Evolutionary conservation across 2,329 filamentous ascomycete species (phyloP).

Genomic region (Penicillium vulpinum): DNA sequence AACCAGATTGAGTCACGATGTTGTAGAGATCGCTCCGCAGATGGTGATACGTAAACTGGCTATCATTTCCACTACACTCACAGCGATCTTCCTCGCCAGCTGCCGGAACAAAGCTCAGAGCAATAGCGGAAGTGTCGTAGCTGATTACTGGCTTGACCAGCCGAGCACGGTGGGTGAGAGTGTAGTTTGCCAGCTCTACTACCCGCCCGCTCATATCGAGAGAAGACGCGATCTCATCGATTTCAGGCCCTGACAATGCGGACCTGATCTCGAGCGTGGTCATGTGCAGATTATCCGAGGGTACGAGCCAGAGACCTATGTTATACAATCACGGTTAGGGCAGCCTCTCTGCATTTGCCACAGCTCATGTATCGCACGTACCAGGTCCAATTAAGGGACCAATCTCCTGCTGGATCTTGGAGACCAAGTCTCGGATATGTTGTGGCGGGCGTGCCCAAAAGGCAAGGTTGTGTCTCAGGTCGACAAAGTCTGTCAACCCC

Average conservation of each 20-base stretch:
- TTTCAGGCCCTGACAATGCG: slow-evolving; percentile 69
- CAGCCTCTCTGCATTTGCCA: background rate
- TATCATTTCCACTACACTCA: slow-evolving; percentile 49
- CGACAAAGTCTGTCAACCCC: slow-evolving; percentile 65
- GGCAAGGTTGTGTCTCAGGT: slow-evolving; percentile 78
- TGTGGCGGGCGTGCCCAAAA: slow-evolving; percentile 84
- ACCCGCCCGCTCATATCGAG: slow-evolving; percentile 56
- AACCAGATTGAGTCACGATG: slow-evolving; percentile 59
- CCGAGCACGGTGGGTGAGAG: slow-evolving; percentile 66
- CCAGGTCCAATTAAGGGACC: slow-evolving; percentile 63
- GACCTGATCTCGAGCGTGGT: slow-evolving; percentile 84
- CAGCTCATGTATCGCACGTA: slow-evolving; percentile 47
- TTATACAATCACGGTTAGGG: slow-evolving; percentile 1
- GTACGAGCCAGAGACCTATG: slow-evolving; percentile 85
- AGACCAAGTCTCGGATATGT: slow-evolving; percentile 67
- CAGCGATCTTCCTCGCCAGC: slow-evolving; percentile 56
- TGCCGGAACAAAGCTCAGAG: slow-evolving; percentile 82
- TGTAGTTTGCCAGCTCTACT: slow-evolving; percentile 64
- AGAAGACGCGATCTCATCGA: slow-evolving; percentile 60
- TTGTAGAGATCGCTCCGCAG: slow-evolving; percentile 76
- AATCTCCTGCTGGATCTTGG: slow-evolving; percentile 67
- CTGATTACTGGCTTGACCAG: slow-evolving; percentile 81
- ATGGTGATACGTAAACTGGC: slow-evolving; percentile 85
- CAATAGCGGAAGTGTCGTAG: slow-evolving; percentile 81
- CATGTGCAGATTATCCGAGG: slow-evolving; percentile 73